These are phyloP conservation scores for Arabidopsis thaliana DNA, from an alignment of 345 rosid genomes.

Conservation along the genomic window DNA sequence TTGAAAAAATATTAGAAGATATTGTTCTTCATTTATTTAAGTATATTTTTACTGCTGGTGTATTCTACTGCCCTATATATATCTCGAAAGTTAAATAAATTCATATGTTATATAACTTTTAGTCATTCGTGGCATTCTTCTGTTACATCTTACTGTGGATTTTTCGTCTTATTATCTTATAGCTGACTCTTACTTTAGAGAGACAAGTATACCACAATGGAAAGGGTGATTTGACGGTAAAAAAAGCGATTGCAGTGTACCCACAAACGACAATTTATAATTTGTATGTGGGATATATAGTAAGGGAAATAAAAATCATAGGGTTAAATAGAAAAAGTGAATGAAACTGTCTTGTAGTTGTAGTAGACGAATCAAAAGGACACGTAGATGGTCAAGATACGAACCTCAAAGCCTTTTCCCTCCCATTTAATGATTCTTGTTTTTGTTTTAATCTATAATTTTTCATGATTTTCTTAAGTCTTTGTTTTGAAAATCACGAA, in stretches of 20 bases:
- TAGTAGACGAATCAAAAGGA: conserved; percentile 38
- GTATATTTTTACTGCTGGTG: too few species aligned
- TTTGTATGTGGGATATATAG: not conserved
- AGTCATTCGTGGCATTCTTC: conserved; percentile 12
- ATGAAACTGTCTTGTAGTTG: conserved; percentile 14
- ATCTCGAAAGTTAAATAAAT: too few species aligned
- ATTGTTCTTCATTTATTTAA: too few species aligned
- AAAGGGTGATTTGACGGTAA: conserved; percentile 51
- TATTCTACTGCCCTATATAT: too few species aligned
- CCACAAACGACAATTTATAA: conserved; percentile 21
- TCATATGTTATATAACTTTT: not conserved
- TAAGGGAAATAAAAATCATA: not conserved
- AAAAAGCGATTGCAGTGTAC: conserved; percentile 50
- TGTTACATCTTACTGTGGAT: not conserved
- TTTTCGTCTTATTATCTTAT: conserved; percentile 28
- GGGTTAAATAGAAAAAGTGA: not conserved
- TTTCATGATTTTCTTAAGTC: conserved; percentile 13
- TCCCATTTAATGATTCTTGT: conserved; percentile 61
- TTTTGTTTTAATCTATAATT: conserved; percentile 40
- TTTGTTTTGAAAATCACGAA: conserved; percentile 34
- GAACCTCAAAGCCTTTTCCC: conserved; percentile 60
- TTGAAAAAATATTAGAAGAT: too few species aligned
- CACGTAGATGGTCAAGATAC: conserved; percentile 68
- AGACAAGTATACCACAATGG: conserved; percentile 29
- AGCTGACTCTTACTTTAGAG: conserved; percentile 28